Percentiles rank a stretch among this genome's conserved stretches.
Evolutionary conservation across 164 flowering plant species (phyloP).

Genomic region (Chloranthus sessilifolius): DNA sequence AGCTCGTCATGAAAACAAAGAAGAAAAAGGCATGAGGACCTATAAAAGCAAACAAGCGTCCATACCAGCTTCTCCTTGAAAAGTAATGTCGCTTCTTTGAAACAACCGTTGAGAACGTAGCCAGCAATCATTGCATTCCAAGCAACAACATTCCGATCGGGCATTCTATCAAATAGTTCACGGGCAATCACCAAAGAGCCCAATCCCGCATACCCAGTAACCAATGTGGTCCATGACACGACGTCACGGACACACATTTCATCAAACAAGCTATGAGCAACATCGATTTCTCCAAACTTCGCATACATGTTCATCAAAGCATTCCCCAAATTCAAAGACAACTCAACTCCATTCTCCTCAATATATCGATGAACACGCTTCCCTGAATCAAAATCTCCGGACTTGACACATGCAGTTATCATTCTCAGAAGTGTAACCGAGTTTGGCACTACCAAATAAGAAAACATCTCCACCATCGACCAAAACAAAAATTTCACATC

Average conservation of each 20-base stretch:
- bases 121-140: conserved; percentile 13
- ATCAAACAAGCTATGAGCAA: conserved; percentile 14
- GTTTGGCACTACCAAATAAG: neutral
- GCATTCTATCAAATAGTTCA: conserved; percentile 13
- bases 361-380: conserved; percentile 13
- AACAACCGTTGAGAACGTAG: conserved; percentile 9
- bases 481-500: conserved; percentile 13
- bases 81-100: conserved; percentile 6
- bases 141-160: conserved; percentile 7
- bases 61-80: conserved; percentile 17
- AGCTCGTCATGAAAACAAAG: neutral
- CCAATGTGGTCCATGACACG: conserved; percentile 19
- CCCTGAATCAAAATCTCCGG: conserved; percentile 15
- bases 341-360: conserved; percentile 3
- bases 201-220: conserved; percentile 15
- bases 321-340: conserved; percentile 14
- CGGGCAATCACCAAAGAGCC: conserved; percentile 8
- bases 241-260: conserved; percentile 14
- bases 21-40: neutral
- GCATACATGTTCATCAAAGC: conserved; percentile 19
- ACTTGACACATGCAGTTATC: conserved; percentile 15
- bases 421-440: conserved; percentile 14
- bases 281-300: conserved; percentile 13
- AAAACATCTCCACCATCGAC: conserved; percentile 14
- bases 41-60: neutral